These are phyloP conservation scores for Leptographium lundbergii DNA, from an alignment of 2,329 filamentous ascomycete genomes.

Conservation along the genomic window DNA sequence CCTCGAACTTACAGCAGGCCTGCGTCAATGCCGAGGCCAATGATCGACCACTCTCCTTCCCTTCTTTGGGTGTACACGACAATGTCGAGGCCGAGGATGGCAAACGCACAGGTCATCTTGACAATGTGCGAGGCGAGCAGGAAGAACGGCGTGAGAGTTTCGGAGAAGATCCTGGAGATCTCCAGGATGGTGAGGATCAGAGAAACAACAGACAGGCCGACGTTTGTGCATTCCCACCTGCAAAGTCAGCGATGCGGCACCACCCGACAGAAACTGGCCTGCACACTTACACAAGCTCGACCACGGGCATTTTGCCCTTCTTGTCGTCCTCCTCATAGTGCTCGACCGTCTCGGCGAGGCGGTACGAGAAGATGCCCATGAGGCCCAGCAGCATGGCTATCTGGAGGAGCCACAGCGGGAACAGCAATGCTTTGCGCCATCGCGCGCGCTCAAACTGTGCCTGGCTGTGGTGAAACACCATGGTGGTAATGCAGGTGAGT, in stretches of 20 bases:
- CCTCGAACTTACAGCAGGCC: slow-evolving; percentile 31
- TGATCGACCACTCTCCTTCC: slow-evolving; percentile 33
- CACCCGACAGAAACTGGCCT: too few species aligned
- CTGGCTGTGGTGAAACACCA: slow-evolving; percentile 30
- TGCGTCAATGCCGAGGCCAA: slow-evolving; percentile 35
- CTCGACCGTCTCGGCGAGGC: slow-evolving; percentile 33
- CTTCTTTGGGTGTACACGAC: slow-evolving; percentile 33
- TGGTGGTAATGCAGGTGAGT: not conserved
- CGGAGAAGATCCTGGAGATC: slow-evolving; percentile 25
- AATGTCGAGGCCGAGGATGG: slow-evolving; percentile 37
- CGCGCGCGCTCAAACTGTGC: slow-evolving; percentile 38
- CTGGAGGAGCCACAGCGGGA: slow-evolving; percentile 39
- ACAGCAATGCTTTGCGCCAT: slow-evolving; percentile 35
- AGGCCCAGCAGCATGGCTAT: slow-evolving; percentile 30
- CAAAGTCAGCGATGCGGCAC: not conserved
- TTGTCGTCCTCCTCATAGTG: slow-evolving; percentile 28
- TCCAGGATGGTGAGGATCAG: slow-evolving; percentile 32
- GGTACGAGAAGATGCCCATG: slow-evolving; percentile 40
- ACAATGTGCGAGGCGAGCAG: slow-evolving; percentile 39
- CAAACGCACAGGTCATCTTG: slow-evolving; percentile 33
- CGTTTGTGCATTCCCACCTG: slow-evolving; percentile 42
- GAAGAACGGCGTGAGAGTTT: slow-evolving; percentile 40
- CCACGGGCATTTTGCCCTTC: slow-evolving; percentile 25
- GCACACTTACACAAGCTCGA: slow-evolving; percentile 37
- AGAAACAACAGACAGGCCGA: slow-evolving; percentile 33